phyloP scores from a whole-genome alignment of 495 filamentous ascomycete genomes.

The Echria macrotheca region DNA sequence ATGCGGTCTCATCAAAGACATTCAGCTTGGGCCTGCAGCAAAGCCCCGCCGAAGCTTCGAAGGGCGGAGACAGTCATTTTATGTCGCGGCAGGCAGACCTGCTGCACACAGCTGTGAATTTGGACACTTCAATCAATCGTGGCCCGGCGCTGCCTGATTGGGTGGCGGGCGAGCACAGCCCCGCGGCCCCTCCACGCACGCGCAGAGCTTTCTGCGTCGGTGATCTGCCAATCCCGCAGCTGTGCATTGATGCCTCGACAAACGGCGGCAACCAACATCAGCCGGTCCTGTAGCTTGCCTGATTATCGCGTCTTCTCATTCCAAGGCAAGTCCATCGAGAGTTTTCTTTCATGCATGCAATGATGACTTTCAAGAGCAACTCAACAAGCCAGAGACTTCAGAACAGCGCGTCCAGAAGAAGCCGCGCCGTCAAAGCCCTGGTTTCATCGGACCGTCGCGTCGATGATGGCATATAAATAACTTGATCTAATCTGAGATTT shows the following conservation, averaged over 20 bases:
- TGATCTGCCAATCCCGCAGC: not conserved
- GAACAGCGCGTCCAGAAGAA: conserved; percentile 34
- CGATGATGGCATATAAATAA: conserved; percentile 41
- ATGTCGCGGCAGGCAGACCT: conserved; percentile 18
- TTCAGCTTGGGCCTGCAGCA: too few species aligned
- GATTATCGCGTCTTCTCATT: too few species aligned
- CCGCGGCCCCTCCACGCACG: conserved; percentile 12
- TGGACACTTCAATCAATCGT: conserved; percentile 14
- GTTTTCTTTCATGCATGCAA: not conserved
- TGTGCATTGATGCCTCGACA: not conserved
- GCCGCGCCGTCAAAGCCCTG: conserved; percentile 36
- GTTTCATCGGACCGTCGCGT: conserved; percentile 47
- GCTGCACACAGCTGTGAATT: not conserved
- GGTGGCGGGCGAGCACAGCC: conserved; percentile 17
- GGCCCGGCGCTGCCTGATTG: conserved; percentile 13
- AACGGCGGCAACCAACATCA: not conserved
- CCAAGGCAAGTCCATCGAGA: conserved; percentile 6
- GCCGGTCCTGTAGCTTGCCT: not conserved
- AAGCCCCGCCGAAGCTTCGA: not conserved
- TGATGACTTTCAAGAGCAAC: conserved; percentile 44
- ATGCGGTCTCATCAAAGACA: too few species aligned
- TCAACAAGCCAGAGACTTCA: conserved; percentile 33
- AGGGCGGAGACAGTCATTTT: conserved; percentile 12
- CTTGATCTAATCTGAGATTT: conserved; percentile 52
- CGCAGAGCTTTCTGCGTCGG: conserved; percentile 2